phyloP scores from a whole-genome alignment of 164 flowering plant species.

The grape (Vitis vinifera) region DNA sequence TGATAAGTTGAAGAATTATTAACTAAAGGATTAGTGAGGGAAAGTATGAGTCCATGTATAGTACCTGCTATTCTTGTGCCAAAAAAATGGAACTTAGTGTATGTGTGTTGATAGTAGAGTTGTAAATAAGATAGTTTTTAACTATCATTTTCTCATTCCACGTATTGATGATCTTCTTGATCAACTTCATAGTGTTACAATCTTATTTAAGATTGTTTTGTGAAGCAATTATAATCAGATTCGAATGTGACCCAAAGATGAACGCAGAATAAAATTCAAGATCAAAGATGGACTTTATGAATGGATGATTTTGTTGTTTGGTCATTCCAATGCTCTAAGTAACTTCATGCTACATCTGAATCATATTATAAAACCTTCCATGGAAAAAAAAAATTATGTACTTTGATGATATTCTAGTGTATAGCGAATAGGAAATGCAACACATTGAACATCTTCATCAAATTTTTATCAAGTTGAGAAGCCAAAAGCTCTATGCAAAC shows the following conservation, averaged over 20 bases:
- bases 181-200: not conserved
- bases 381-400: not conserved
- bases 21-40: not conserved
- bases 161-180: not conserved
- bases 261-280: not conserved
- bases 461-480: not conserved
- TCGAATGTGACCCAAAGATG: not conserved
- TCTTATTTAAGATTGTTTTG: not conserved
- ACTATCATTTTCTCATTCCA: not conserved
- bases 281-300: not conserved
- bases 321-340: not conserved
- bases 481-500: not conserved
- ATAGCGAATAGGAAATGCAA: not conserved
- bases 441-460: not conserved
- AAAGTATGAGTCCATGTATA: not conserved
- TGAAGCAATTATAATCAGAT: not conserved
- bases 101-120: too few species aligned
- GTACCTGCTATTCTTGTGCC: not conserved
- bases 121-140: not conserved
- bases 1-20: not conserved
- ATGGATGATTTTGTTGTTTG: not conserved
- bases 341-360: not conserved
- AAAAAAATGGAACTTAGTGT: not conserved
- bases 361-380: too few species aligned
- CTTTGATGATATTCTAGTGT: not conserved